These are phyloP conservation scores for Antrodiella citrinella DNA, from an alignment of 768 basidiomycete genomes.

Conservation along the genomic window DNA sequence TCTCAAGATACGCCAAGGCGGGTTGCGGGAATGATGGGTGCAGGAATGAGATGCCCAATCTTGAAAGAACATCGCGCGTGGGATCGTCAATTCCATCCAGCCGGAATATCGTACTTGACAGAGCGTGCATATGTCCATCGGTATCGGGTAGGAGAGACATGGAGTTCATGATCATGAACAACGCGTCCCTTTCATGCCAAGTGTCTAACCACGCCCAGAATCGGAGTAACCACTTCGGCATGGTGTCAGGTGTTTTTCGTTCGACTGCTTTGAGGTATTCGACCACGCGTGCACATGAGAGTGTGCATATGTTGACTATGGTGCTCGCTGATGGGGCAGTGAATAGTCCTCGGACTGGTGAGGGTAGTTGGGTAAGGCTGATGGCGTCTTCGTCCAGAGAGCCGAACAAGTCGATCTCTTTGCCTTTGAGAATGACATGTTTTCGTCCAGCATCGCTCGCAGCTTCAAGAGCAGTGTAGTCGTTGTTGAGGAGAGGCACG, in stretches of 20 bases:
- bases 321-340: background rate
- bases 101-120: slow-evolving; percentile 22
- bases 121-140: slow-evolving; percentile 19
- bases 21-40: slow-evolving; percentile 17
- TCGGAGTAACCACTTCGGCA: slow-evolving; percentile 26
- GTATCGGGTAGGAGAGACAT: slow-evolving; percentile 29
- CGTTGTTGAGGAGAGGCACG: background rate
- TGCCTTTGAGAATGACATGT: background rate
- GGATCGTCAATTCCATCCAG: slow-evolving; percentile 17
- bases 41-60: slow-evolving; percentile 28
- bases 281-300: background rate
- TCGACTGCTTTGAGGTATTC: background rate
- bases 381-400: background rate
- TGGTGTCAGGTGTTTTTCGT: background rate
- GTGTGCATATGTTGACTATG: background rate
- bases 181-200: slow-evolving; percentile 15
- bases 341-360: background rate
- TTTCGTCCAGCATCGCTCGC: background rate
- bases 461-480: background rate
- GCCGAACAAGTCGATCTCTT: background rate
- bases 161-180: slow-evolving; percentile 18
- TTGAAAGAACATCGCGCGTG: slow-evolving; percentile 16
- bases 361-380: background rate
- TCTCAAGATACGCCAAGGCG: slow-evolving; percentile 16
- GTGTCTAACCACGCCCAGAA: slow-evolving; percentile 38